Evolutionary conservation across 768 basidiomycete species (phyloP), one percentile per base, ranked within the genome.

Genomic region (Termitomyces eurrhizus): DNA sequence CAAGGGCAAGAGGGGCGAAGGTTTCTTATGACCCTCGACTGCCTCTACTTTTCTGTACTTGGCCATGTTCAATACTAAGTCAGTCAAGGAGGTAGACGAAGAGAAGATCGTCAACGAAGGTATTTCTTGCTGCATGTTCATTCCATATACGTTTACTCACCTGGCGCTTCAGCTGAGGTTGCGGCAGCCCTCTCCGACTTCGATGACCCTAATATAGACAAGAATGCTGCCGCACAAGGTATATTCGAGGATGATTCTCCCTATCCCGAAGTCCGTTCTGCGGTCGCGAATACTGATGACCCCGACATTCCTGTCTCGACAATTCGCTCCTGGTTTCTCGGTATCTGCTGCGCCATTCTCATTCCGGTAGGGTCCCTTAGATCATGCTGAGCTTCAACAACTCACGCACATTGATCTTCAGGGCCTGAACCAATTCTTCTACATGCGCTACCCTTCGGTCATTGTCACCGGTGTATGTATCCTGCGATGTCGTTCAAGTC

Each of bases 381-480:
- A 32, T 52, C 4, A 16, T 41, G 21, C 21, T 48, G 35, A 32
- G 46, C 9, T 42, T 48, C 18, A 49, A 5, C 7, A 36, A 48
- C 46, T 62, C 33, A 58, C n/a, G 42, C 39, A 6, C 2, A 56
- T 37, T 62, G 36, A 26, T 9, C 45, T 21, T 18, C 57, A 78
- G 74, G 86, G 83, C 29, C 71, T 87, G 54, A 89, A 92, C 67
- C 89, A 89, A 62, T 88, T 90, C 74, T 87, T 90, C 74, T 87
- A 83, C 78, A 89, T 90, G 73, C 86, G 88, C 16, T 88, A 83
- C 67, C 90, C 90, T 4, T 79, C 83, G 7, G 86, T 92, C 41
- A 78, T 75, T 5, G 79, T 93, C 62, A 77, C 77, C 2, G 77
- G 78, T 54, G 80, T 81, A 67, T 65, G 74, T 66, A 18, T 39